These are phyloP conservation scores for Penicillium frequentans DNA, from an alignment of 2,329 filamentous ascomycete species.

Conservation along the genomic window DNA sequence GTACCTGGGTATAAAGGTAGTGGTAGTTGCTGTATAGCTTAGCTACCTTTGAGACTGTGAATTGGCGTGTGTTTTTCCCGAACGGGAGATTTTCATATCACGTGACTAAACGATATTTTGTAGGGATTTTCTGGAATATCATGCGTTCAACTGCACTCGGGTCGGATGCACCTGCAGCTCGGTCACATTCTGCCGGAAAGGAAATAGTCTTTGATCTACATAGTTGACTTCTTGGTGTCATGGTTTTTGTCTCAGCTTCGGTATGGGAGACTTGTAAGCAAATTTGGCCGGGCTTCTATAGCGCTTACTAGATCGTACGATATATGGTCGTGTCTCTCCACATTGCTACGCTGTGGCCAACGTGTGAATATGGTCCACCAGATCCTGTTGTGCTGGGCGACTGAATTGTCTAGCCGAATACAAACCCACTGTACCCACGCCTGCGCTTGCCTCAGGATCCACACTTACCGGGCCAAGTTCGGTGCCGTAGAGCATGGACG, in stretches of 20 bases:
- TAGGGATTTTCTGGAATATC: background rate
- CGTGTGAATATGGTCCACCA: background rate
- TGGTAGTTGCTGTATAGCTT: no score
- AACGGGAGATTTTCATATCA: background rate
- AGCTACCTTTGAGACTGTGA: background rate
- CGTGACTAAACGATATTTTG: background rate
- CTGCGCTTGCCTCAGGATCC: constrained; percentile 18
- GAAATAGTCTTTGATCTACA: background rate
- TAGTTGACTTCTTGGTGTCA: background rate
- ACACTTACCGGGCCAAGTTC: constrained; percentile 6
- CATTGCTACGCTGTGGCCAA: background rate
- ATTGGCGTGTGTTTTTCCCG: background rate
- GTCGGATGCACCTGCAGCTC: background rate
- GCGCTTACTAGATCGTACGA: background rate
- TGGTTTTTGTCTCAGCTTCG: background rate
- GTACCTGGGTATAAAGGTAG: no score
- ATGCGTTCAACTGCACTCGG: background rate
- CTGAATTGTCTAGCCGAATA: background rate
- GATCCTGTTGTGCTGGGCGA: background rate
- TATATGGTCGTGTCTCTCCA: background rate
- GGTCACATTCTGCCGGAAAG: constrained; percentile 3
- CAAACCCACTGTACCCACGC: constrained; percentile 1
- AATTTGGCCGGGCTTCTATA: background rate
- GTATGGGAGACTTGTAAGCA: background rate
- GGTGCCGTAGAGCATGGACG: constrained; percentile 9